Base-by-base conservation (phyloP, 345 rosid species). In the Hirschfeldia incana region DNA sequence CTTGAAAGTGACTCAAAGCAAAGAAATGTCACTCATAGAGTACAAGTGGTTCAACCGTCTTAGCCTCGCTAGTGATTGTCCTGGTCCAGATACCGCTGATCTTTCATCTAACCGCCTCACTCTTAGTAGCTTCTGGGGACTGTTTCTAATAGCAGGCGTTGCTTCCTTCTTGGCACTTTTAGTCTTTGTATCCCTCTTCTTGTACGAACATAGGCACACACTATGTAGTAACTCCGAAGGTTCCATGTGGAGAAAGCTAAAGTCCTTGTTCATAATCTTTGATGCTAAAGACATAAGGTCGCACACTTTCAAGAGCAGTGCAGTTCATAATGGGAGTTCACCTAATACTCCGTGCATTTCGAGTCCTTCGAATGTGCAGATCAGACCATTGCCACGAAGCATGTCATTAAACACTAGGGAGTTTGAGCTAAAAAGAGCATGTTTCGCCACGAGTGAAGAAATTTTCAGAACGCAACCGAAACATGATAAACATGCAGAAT, bases 71-170 rank as follows among this genome's bases (percentile, higher is more conserved):
- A 68, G 70, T 11, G 30, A 37, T 2, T 78, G 86, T 58, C 63
- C 71, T 68, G 82, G 72, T 46, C 76, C 63, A 34, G 58, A 2
- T 3, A 27, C 73, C 2, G 1, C 46, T 12, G 42, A 44, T 44
- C 77, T 74, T 36, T 75, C 83, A 0, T 76, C 85, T 0, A 75
- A 79, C 51, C 76, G 83, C 53, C 88, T 86, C 1, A 72, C 79
- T 13, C 60, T 85, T 0, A 28, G 75, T 29, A 84, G 82, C 85
- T 85, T 88, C 13, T 78, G 81, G 58, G 89, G 87, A 3, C 79
- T 88, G 1, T 88, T 86, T 72, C 33, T 88, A 77, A 69, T 88
- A 70, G 77, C 82, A 28, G 85, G 83, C 51, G 3, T 71, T 10
- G 83, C 83, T 75, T 66, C 88, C 6, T n/a, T 83, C 27, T 80